These are phyloP conservation scores for Exidia glandulosa DNA, from an alignment of 768 basidiomycete genomes.

Conservation along the genomic window DNA sequence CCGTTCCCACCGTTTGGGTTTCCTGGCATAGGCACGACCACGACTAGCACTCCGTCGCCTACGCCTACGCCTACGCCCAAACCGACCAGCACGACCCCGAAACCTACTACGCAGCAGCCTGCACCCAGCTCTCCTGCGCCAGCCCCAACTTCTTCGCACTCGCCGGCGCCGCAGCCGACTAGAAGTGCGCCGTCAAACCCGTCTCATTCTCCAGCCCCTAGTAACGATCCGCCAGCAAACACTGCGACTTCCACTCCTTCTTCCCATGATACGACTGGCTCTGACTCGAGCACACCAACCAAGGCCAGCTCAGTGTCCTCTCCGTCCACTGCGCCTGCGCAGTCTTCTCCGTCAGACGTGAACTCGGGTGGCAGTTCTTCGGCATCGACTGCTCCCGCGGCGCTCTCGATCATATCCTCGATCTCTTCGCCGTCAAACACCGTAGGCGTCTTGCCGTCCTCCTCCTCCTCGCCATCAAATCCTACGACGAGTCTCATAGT, in stretches of 20 bases:
- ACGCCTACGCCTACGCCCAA: background rate
- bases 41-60: background rate
- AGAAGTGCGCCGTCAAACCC: too few species aligned
- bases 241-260: too few species aligned
- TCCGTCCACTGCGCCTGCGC: too few species aligned
- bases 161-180: too few species aligned
- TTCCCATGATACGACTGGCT: too few species aligned
- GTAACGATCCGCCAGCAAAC: too few species aligned
- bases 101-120: background rate
- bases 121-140: background rate
- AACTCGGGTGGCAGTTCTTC: background rate
- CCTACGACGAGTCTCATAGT: background rate
- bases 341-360: too few species aligned
- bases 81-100: background rate
- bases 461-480: background rate
- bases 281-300: too few species aligned
- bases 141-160: background rate
- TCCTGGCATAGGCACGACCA: background rate
- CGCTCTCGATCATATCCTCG: background rate
- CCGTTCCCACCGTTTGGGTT: background rate
- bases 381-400: background rate
- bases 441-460: too few species aligned
- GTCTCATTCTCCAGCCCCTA: too few species aligned
- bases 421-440: background rate
- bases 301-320: too few species aligned